phyloP scores from a whole-genome alignment of 164 flowering plant genomes.

The Stephania japonica region DNA sequence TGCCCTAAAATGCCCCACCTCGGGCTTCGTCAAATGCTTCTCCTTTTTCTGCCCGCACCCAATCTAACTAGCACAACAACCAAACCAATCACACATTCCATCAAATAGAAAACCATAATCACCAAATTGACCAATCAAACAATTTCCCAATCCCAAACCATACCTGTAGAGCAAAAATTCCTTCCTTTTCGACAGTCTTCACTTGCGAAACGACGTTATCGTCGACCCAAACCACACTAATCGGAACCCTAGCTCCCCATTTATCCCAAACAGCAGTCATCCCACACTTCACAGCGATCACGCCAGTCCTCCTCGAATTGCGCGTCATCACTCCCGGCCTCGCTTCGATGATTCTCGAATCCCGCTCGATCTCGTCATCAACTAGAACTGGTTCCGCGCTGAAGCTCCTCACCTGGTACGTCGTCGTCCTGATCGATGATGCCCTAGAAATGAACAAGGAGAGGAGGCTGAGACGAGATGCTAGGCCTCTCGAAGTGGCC shows the following conservation, averaged over 20 bases:
- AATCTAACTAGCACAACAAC: conserved; percentile 56
- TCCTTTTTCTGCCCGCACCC: conserved; percentile 94
- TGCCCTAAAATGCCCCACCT: conserved; percentile 96
- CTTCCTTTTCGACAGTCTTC: conserved; percentile 84
- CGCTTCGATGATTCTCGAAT: conserved; percentile 36
- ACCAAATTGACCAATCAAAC: background rate
- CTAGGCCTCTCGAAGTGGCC: conserved; percentile 60
- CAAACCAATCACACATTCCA: background rate
- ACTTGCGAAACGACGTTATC: conserved; percentile 88
- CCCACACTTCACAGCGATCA: conserved; percentile 83
- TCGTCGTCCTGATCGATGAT: conserved; percentile 12
- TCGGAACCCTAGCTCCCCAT: conserved; percentile 89
- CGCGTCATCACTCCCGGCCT: conserved; percentile 53
- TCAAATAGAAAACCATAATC: background rate
- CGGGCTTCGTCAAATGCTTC: conserved; percentile 88
- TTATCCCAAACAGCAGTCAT: conserved; percentile 95
- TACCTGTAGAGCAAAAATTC: conserved; percentile 77
- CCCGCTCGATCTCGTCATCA: background rate
- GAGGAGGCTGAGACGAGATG: conserved; percentile 42
- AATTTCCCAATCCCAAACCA: background rate
- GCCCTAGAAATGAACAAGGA: conserved; percentile 9
- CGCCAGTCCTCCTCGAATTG: conserved; percentile 69
- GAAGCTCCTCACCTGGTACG: conserved; percentile 28
- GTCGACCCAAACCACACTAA: conserved; percentile 74
- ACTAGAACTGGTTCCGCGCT: conserved; percentile 18